A percentile compares a stretch with the other conserved stretches of the same genome.
These are phyloP conservation scores for Tetracladium setigerum DNA, from an alignment of 495 filamentous ascomycete species.

Conservation along the genomic window DNA sequence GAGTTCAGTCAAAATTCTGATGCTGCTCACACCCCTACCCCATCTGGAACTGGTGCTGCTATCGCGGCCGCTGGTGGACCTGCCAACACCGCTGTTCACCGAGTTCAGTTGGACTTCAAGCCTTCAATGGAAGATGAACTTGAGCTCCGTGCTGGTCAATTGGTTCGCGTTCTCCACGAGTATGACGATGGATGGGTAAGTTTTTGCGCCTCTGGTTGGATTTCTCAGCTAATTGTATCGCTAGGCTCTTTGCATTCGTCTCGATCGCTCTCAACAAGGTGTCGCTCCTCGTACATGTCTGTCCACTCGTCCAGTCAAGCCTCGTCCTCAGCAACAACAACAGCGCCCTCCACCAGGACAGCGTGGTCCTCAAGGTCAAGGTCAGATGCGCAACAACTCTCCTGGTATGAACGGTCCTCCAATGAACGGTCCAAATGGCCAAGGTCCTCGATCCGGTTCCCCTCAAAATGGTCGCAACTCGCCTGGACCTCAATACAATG, in stretches of 20 bases:
- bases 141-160: slow-evolving; percentile 64
- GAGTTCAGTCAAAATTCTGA: slow-evolving; percentile 49
- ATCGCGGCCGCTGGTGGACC: slow-evolving; percentile 50
- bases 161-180: slow-evolving; percentile 85
- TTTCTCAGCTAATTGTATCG: slow-evolving; percentile 29
- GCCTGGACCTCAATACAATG: slow-evolving; percentile 1
- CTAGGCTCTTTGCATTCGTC: slow-evolving; percentile 80
- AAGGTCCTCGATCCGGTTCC: slow-evolving; percentile 29
- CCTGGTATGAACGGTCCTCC: slow-evolving; percentile 30
- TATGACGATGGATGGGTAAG: slow-evolving; percentile 99
- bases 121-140: slow-evolving; percentile 91
- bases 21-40: slow-evolving; percentile 37
- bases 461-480: slow-evolving; percentile 9
- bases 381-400: slow-evolving; percentile 37
- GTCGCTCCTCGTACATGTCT: slow-evolving; percentile 91
- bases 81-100: slow-evolving; percentile 58
- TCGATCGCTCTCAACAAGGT: slow-evolving; percentile 86
- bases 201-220: slow-evolving; percentile 10
- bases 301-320: slow-evolving; percentile 86
- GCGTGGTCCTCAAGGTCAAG: slow-evolving; percentile 32
- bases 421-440: slow-evolving; percentile 26
- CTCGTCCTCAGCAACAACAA: slow-evolving; percentile 51
- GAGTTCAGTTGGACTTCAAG: slow-evolving; percentile 91
- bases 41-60: slow-evolving; percentile 36
- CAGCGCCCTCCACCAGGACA: slow-evolving; percentile 36